Conservation (phyloP, 495 filamentous ascomycete genomes). For the Annulohypoxylon moriforme region DNA sequence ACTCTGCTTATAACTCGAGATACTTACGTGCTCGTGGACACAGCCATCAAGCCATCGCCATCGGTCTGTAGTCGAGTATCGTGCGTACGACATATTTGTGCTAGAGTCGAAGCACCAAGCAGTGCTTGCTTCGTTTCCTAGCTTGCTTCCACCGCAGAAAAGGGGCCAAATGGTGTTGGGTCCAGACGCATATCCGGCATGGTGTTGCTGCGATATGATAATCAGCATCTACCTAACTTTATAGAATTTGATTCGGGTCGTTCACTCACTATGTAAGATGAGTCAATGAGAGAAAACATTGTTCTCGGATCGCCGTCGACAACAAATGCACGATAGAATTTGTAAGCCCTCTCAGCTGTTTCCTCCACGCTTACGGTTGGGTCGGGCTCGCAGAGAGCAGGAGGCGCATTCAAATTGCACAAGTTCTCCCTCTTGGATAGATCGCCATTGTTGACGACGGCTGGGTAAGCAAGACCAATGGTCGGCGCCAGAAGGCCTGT, state of each 20-base stretch:
- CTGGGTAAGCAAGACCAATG: slow-evolving; percentile 48
- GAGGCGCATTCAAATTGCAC: slow-evolving; percentile 54
- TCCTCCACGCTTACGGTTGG: slow-evolving; percentile 56
- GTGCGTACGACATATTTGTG: slow-evolving; percentile 62
- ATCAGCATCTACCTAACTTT: not conserved
- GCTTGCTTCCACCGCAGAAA: slow-evolving; percentile 56
- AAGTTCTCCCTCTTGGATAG: slow-evolving; percentile 55
- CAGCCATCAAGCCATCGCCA: slow-evolving; percentile 61
- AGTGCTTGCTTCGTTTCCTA: slow-evolving; percentile 55
- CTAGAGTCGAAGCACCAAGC: slow-evolving; percentile 58
- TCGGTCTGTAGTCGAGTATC: slow-evolving; percentile 56
- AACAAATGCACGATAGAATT: slow-evolving; percentile 62
- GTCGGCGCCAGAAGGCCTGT: slow-evolving; percentile 48
- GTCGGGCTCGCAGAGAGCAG: slow-evolving; percentile 55
- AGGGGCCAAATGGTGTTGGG: slow-evolving; percentile 56
- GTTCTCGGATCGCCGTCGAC: slow-evolving; percentile 59
- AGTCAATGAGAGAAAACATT: slow-evolving; percentile 62
- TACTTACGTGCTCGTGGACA: slow-evolving; percentile 61
- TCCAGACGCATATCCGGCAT: slow-evolving; percentile 55
- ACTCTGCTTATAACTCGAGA: slow-evolving; percentile 7
- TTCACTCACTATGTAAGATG: slow-evolving; percentile 50
- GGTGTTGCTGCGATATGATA: slow-evolving; percentile 55
- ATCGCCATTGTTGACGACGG: slow-evolving; percentile 24
- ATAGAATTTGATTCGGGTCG: not conserved
- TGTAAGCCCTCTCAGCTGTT: slow-evolving; percentile 58